These are phyloP conservation scores for Cladosporium sp. DNA, from an alignment of 2,329 filamentous ascomycete species.

Conservation along the genomic window DNA sequence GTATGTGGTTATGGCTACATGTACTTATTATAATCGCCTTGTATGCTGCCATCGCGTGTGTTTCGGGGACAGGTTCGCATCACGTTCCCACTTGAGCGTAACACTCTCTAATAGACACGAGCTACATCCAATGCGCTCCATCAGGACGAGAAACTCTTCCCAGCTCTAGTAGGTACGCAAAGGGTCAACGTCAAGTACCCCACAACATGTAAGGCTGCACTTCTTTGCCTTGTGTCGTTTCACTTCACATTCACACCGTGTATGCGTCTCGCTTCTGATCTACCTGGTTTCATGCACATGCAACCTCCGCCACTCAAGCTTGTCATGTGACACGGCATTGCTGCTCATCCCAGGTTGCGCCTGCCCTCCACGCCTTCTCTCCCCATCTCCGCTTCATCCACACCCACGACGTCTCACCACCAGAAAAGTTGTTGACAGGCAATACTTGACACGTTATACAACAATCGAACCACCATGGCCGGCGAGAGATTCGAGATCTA, in stretches of 20 bases:
- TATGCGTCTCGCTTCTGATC: not conserved
- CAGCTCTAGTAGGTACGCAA: not conserved
- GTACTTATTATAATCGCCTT: not conserved
- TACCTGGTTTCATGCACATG: not conserved
- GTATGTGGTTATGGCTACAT: not conserved
- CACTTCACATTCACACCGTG: not conserved
- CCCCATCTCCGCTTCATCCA: not conserved
- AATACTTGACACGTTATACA: not conserved
- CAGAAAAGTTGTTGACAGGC: not conserved
- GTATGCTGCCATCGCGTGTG: too few relatives aligned
- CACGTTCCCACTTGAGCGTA: not conserved
- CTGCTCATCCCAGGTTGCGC: not conserved
- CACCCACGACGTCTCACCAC: not conserved
- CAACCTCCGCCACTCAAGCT: not conserved
- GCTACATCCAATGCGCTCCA: not conserved
- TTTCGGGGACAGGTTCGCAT: not conserved
- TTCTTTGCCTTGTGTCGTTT: not conserved
- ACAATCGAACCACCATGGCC: not conserved
- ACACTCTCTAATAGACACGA: not conserved
- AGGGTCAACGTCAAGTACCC: too few relatives aligned
- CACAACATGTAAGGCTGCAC: too few relatives aligned
- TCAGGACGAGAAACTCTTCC: not conserved
- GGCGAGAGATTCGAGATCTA: constrained; percentile 14
- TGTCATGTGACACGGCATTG: not conserved
- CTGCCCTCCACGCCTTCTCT: not conserved